Evolutionary conservation across 805 yeast genomes (phyloP), one percentile per base, ranked within the genome.

Genomic region (Ogataea degrootiae): DNA sequence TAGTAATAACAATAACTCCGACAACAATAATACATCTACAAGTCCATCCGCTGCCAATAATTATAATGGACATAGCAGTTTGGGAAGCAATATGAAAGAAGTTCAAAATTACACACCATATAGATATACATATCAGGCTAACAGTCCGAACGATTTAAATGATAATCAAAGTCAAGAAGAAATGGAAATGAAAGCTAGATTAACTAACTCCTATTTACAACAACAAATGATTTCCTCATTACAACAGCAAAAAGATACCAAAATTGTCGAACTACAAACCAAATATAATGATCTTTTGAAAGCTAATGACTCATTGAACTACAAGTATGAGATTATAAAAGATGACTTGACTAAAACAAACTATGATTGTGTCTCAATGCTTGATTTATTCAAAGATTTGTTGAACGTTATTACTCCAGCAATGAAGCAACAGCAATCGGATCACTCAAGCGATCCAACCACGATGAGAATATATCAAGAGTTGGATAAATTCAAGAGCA

Each of bases 321-420:
- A 71, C 15, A 68, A 74, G 44, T 75, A 76, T 56, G 85, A 80
- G 29, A 55, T 69, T 11, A 69, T 80, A 6, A 60, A 66, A 33
- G 77, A 74, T 5, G 81, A 79, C 42, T 56, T 78, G 48, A 72
- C 74, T 35, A 69, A 70, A 45, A 70, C 76, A 16, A 80, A 79
- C 55, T 56, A 71, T 45, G 88, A 82, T 54, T 68, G 79, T 63
- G 74, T 80, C 3, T 71, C 71, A 36, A 49, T 82, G 8, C 54
- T 82, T 11, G 86, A 80, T 46, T 51, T 64, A 15, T 34, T 66
- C 19, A 65, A 60, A 41, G 69, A 64, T 21, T 45, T 50, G 2
- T 44, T 57, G 2, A 46, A 44, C 12, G 14, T 51, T 26, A 23
- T 55, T 8, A 36, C 9, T 40, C n/a, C 49, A 42, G 19, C 49